Evolutionary conservation across 805 yeast genomes (phyloP), one percentile per base, ranked within the genome.

Genomic region (Yarrowia sp.): DNA sequence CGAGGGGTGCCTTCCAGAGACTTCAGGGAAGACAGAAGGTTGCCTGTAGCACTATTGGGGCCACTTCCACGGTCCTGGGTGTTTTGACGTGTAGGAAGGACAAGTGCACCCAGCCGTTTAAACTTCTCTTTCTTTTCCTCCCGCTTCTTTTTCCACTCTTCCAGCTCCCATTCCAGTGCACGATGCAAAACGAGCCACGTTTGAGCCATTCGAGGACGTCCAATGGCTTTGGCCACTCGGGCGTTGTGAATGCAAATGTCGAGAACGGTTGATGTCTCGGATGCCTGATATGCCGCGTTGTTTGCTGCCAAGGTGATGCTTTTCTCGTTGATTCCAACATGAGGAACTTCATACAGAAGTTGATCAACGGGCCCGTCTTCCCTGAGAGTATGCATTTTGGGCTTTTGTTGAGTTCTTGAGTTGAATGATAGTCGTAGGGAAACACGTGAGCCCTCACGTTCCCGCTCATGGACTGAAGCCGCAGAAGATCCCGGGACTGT

Each of bases 151-250:
- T 54, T 54, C 46, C 61, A 58, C 17, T 41, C 33, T 19, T 49
- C 65, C 52, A 67, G 16, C 43, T 71, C 74, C 76, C 80, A 75
- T 3, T 75, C 72, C 7, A 85, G 73, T 26, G 84, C 77, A 24
- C 81, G 82, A 14, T 82, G 81, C 6, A 86, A 74, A 5, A 85
- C 79, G 66, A 81, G 74, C 91, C 91, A 86, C 0, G 84, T 80
- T 70, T 85, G 89, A 63, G 86, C 79, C 65, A 85, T 88, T 66
- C 88, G 74, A 61, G 76, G 77, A 46, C 79, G 73, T n/a, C 80
- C 79, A 1, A 79, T 86, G 51, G 80, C 77, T 0, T 81, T 58
- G 11, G 63, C 63, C 1, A 58, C 63, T 19, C 41, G 36, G 5
- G 63, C 63, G 40, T 58, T 58, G 19, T 58, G 63, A 16, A 41